Evolutionary conservation across 768 basidiomycete genomes (phyloP), one percentile per base, ranked within the genome.

Genomic region (Suillus luteus): DNA sequence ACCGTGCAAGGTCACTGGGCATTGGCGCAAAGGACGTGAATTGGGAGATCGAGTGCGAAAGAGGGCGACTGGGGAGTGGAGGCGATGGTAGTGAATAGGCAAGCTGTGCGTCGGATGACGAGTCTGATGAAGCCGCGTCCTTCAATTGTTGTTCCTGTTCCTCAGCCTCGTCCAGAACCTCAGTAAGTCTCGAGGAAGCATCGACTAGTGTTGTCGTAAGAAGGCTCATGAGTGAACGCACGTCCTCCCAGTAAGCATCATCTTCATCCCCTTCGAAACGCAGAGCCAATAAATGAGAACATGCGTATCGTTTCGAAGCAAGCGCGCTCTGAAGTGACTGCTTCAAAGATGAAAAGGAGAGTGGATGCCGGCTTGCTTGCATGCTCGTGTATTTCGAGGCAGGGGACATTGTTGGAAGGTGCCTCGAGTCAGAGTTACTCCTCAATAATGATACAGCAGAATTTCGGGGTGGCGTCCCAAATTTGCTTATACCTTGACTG

Each of bases 221-320:
- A 14, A 94, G 72, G 14, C 79, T 80, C 81, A 93, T 88, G 57
- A 95, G 85, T 33, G 87, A 85, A 15, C 89, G 83, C 35, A 91
- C 91, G 68, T 93, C 88, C 68, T 93, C 92, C 92, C 92, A 95
- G 68, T 95, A 95, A 6, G 81, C 79, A 59, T 88, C 87, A 66
- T 91, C 90, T 40, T 88, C 90, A 55, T 85, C 86, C 54, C 88
- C 87, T 75, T 77, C 80, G 71, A 95, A 95, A 2, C 93, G 82
- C 57, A 95, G 73, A 5, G 92, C 92, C 3, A 95, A 80, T 4
- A 95, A 80, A 71, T 95, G 91, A 2, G 92, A 83, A 62, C 89
- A 91, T 0, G 92, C 84, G 69, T 91, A 93, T 15, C 92, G 84
- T 66, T 88, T 91, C 19, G 91, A 84, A 3, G 86, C 81, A 15